Conservation (phyloP, 805 yeast genomes). For the fission yeast (Schizosaccharomyces pombe) region DNA sequence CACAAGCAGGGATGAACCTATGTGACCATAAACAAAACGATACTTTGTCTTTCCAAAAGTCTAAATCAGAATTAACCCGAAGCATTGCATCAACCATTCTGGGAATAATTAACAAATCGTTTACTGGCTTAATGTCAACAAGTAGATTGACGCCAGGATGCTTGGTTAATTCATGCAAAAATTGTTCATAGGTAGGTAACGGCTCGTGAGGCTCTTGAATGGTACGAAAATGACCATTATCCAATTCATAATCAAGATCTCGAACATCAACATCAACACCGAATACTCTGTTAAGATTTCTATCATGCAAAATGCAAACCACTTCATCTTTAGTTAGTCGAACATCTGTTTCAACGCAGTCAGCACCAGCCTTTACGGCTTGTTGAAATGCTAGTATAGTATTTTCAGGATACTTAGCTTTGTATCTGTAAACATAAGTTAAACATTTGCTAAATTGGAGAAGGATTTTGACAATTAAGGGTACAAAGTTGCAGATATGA, state of each 20-base stretch:
- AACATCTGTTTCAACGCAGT: slow-evolving; percentile 28
- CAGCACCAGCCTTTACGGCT: slow-evolving; percentile 25
- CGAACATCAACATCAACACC: slow-evolving; percentile 19
- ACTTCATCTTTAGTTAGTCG: slow-evolving; percentile 31
- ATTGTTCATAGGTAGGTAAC: slow-evolving; percentile 9
- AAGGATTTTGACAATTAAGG: too few relatives aligned
- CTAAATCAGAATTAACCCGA: slow-evolving; percentile 18
- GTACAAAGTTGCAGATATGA: too few relatives aligned
- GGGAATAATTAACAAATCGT: slow-evolving; percentile 7
- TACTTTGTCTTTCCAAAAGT: slow-evolving; percentile 23
- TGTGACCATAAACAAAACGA: slow-evolving; percentile 32
- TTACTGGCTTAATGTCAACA: slow-evolving; percentile 9
- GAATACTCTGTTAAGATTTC: slow-evolving; percentile 27
- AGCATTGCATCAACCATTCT: slow-evolving; percentile 6
- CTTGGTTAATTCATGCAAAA: slow-evolving; percentile 6
- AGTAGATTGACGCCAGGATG: slow-evolving; percentile 8
- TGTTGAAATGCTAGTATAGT: slow-evolving; percentile 21
- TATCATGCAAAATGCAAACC: slow-evolving; percentile 33
- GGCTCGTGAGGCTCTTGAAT: slow-evolving; percentile 12
- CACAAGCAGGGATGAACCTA: slow-evolving; percentile 17
- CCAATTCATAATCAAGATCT: slow-evolving; percentile 18
- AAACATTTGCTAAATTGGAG: too few relatives aligned
- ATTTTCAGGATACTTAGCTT: slow-evolving; percentile 14
- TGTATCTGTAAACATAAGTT: too few relatives aligned
- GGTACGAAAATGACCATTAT: slow-evolving; percentile 18